Base-by-base conservation (phyloP, 2,329 filamentous ascomycete species). In the Rhinocladiella mackenziei region DNA sequence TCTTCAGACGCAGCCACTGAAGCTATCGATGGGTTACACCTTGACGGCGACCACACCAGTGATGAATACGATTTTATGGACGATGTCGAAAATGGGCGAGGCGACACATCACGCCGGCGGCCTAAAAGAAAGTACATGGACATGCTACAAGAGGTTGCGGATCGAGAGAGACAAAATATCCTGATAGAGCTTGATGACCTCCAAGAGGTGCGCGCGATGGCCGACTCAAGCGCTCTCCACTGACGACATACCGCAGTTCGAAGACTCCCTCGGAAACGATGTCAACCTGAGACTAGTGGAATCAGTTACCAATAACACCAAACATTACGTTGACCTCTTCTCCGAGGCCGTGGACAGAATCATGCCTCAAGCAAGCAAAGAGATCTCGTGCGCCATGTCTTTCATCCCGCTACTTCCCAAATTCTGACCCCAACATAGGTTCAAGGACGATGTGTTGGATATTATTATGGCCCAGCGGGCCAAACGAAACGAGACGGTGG, bases 391-490 rank as follows among this genome's bases (percentile, higher is more conserved):
- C 57, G 79, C 61, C 17, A 3, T 31, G 4, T 20, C 14, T 11
- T 13, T 5, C 8, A 3, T n/a, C n/a, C 22, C 10, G 18, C 8
- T 40, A 17, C 2, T 18, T 5, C 7, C n/a, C 36, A 11, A 17
- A 15, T 18, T 28, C 31, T 48, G 26, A 41, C 32, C 25, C 33
- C 35, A 31, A 23, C 13, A n/a, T 56, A 88, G 84, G 56, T 97
- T 95, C 76, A 97, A 97, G 66, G 89, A 96, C 61, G 92, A 98
- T 66, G 89, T 97, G 7, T 76, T 98, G 31, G 92, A 98, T 67
- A 87, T 98, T 20, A 84, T 98, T 60, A 94, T 96, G 84, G 86
- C 88, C 29, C 87, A 94, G 62, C 83, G 92, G 57, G 82, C 86
- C 58, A 84, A 83, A 58, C 81, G 89, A 57, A 97, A 98, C 64